Conservation (phyloP, 768 basidiomycete genomes). For the Phanerodontia chrysosporium region DNA sequence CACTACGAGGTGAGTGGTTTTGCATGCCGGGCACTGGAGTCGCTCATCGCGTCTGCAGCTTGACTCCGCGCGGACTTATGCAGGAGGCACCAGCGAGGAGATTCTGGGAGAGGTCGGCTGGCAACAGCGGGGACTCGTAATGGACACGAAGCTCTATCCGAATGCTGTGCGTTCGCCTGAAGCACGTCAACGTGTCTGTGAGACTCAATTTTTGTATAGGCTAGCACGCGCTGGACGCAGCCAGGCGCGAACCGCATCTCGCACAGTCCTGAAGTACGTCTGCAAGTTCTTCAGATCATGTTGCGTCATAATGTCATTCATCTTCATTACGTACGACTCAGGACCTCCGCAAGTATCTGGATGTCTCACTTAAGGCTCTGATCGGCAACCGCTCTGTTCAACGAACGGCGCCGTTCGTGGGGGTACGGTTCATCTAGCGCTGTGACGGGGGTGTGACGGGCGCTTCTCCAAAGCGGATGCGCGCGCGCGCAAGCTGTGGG, state of each 20-base stretch:
- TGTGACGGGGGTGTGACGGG: too few species aligned
- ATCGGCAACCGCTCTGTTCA: too few species aligned
- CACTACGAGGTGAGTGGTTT: conserved; percentile 43
- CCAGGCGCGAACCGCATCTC: conserved; percentile 1
- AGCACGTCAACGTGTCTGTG: neutral
- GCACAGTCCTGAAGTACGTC: conserved; percentile 8
- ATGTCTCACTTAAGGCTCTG: conserved; percentile 36
- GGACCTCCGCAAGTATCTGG: conserved; percentile 15
- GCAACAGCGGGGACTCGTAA: conserved; percentile 44
- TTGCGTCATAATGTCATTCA: too few species aligned
- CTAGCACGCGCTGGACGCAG: neutral
- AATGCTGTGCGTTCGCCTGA: neutral
- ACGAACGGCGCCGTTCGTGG: too few species aligned
- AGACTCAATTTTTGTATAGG: neutral
- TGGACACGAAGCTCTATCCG: conserved; percentile 55
- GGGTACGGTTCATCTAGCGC: too few species aligned
- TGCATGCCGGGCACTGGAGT: neutral
- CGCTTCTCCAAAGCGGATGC: too few species aligned
- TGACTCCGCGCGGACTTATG: conserved; percentile 26
- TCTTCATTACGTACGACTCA: too few species aligned
- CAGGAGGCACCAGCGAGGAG: conserved; percentile 30
- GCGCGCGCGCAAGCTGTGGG: too few species aligned
- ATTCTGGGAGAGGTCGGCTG: conserved; percentile 48
- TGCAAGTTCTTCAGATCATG: too few species aligned
- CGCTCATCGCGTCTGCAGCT: conserved; percentile 16